phyloP scores from a whole-genome alignment of 2,329 filamentous ascomycete species.

The Incumbomyces lentus region DNA sequence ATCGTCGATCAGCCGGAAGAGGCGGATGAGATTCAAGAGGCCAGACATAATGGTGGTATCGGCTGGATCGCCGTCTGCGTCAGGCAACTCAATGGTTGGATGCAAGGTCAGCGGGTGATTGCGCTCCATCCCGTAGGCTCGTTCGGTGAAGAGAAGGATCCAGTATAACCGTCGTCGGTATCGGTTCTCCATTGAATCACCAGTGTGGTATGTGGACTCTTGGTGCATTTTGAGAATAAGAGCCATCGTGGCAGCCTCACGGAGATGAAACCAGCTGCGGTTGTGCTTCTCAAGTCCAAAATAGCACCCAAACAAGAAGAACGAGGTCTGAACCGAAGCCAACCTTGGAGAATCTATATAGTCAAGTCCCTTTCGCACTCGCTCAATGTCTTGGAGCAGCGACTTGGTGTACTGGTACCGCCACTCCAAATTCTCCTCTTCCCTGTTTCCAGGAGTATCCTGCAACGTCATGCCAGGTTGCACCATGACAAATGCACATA shows the following conservation, averaged over 20 bases:
- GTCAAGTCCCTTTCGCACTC: slow-evolving; percentile 29
- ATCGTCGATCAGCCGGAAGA: slow-evolving; percentile 58
- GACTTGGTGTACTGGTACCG: slow-evolving; percentile 12
- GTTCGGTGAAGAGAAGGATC: slow-evolving; percentile 60
- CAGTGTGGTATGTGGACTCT: slow-evolving; percentile 44
- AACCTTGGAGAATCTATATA: slow-evolving; percentile 31
- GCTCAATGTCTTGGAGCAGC: slow-evolving; percentile 53
- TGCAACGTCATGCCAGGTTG: slow-evolving; percentile 40
- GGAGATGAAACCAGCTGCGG: slow-evolving; percentile 67
- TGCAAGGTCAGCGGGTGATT: slow-evolving; percentile 57
- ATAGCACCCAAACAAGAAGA: slow-evolving; percentile 64
- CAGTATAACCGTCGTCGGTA: slow-evolving; percentile 59
- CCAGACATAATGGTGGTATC: slow-evolving; percentile 44
- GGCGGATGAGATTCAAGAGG: slow-evolving; percentile 50
- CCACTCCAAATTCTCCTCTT: slow-evolving; percentile 46
- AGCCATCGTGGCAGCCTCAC: slow-evolving; percentile 61
- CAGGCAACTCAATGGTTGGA: slow-evolving; percentile 50
- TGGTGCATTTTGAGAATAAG: slow-evolving; percentile 32
- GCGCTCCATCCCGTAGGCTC: slow-evolving; percentile 57
- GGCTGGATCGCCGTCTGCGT: slow-evolving; percentile 45
- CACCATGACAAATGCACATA: slow-evolving; percentile 33
- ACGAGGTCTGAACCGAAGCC: slow-evolving; percentile 52
- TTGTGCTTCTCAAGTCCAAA: slow-evolving; percentile 62
- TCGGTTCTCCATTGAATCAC: slow-evolving; percentile 50
- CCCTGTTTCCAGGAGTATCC: slow-evolving; percentile 50